phyloP scores from a whole-genome alignment of 768 basidiomycete species.

The Hericium coralloides region DNA sequence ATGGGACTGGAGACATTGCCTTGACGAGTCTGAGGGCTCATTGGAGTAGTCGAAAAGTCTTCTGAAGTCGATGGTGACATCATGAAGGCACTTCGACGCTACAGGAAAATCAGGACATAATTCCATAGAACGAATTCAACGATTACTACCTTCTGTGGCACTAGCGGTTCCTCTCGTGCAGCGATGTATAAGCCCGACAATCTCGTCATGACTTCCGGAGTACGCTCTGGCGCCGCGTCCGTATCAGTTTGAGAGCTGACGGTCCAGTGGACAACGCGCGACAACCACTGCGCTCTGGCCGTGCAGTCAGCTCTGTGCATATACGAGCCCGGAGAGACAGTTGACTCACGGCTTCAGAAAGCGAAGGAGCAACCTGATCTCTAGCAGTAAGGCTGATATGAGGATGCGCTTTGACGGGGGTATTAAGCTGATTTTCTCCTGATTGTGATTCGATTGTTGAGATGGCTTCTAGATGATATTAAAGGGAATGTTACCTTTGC shows the following conservation, averaged over 20 bases:
- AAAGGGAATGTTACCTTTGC: constrained; percentile 1
- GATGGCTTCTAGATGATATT: neutral
- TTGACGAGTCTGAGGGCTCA: neutral
- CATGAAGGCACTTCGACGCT: constrained; percentile 4
- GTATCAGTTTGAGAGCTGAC: constrained; percentile 17
- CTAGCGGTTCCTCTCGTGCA: constrained; percentile 3
- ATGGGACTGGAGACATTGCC: neutral
- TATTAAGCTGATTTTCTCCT: constrained; percentile 47
- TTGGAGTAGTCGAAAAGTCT: too few species aligned
- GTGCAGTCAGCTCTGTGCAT: neutral
- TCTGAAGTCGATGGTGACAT: neutral
- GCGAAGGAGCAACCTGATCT: constrained; percentile 52
- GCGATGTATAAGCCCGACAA: constrained; percentile 4
- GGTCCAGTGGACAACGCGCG: constrained; percentile 37
- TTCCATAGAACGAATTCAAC: neutral
- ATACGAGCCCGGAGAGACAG: neutral
- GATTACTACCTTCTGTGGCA: constrained; percentile 9
- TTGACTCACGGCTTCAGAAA: constrained; percentile 51
- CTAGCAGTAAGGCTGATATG: constrained; percentile 51
- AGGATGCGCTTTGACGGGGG: constrained; percentile 53
- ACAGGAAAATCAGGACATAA: neutral
- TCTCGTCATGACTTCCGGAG: neutral
- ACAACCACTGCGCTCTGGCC: constrained; percentile 38
- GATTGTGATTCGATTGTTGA: neutral
- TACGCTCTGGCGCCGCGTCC: neutral